Percentiles rank a stretch among this genome's conserved stretches.
These are phyloP conservation scores for Escallonia herrerae DNA, from an alignment of 129 eudicot genomes.

Conservation along the genomic window DNA sequence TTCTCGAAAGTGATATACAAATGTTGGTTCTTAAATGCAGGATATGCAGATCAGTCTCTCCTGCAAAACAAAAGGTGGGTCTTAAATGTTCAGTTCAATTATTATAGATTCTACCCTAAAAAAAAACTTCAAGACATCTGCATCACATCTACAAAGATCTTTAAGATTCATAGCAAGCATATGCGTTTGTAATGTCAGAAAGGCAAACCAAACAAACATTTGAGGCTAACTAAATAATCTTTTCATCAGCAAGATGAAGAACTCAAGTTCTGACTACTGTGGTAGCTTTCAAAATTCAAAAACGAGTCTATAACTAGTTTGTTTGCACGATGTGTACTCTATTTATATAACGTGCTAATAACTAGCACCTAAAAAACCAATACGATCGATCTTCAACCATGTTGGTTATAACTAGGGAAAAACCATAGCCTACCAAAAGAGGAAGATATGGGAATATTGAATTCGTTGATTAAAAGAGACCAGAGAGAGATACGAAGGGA, in stretches of 20 bases:
- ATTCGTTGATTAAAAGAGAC: background rate
- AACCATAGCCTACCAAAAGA: too few species aligned
- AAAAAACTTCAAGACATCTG: background rate
- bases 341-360: background rate
- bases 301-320: too few species aligned
- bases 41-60: too few species aligned
- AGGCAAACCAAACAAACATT: slow-evolving; percentile 29
- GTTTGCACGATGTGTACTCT: background rate
- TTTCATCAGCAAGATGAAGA: background rate
- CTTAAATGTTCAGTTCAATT: background rate
- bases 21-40: background rate
- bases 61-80: too few species aligned
- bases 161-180: slow-evolving; percentile 7
- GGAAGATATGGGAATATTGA: background rate
- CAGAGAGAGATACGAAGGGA: background rate
- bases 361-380: background rate
- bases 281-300: too few species aligned
- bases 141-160: slow-evolving; percentile 18
- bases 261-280: too few species aligned
- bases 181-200: background rate
- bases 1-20: background rate
- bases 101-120: background rate
- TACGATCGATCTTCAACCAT: too few species aligned
- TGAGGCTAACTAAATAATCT: slow-evolving; percentile 14
- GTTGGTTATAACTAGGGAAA: too few species aligned